Evolutionary conservation across 345 rosid genomes (phyloP), one percentile per base, ranked within the genome.

Genomic region (Salix brachista): DNA sequence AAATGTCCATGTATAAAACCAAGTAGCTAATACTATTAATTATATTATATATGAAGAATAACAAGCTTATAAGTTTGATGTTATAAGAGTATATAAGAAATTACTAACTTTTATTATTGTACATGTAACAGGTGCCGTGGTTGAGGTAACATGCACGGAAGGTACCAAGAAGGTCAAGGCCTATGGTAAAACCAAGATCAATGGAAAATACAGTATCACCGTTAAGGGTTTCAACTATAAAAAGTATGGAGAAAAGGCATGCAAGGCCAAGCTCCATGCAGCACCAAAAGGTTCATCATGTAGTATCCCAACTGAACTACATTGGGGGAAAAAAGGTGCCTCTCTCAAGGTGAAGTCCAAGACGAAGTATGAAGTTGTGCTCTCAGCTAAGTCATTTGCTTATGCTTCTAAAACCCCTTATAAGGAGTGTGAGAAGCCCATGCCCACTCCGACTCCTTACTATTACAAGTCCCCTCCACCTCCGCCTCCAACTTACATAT

Each of bases 221-320:
- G 37, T 84, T 18, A 67, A 81, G 1, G 86, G 74, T 6, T 84
- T 78, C 19, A 66, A 78, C 23, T 84, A 81, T 36, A 30, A 10
- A 0, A 78, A 81, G 39, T 81, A 80, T 44, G 86, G 86, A 56
- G 74, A 14, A 65, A 19, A 72, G 72, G 84, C 82, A 5, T 84
- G 86, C 77, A 81, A 60, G n/a, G 84, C 82, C 25, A 80, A 81
- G 78, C 86, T 84, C 16, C 80, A 81, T 3, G 46, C 41, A 11
- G 71, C 86, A 36, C 80, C 82, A 4, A 48, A 84, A 60, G 30
- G 60, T 39, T 80, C 84, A 48, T 54, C 79, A 0, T 84, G 84
- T 56, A 78, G n/a, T 67, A 75, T 84, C 52, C 77, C 84, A 17
- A 84, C 86, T 13, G 0, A 54, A 32, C 37, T 71, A 1, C 80